Conservation (phyloP, 352 stramenopile species). For the Discostella stelligera region DNA sequence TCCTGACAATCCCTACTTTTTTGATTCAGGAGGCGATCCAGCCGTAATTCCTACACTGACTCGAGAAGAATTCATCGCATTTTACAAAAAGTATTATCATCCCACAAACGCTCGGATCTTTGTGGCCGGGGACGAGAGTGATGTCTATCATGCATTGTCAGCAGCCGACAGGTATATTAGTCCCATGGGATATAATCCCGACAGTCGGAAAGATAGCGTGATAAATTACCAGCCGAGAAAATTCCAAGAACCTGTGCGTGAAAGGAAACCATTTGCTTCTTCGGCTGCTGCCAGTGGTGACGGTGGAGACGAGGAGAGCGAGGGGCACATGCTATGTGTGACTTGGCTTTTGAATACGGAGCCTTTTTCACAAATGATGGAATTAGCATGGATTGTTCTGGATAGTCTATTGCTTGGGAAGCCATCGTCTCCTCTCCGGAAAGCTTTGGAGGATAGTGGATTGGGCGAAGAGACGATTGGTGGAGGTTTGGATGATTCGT, state of each 20-base stretch:
- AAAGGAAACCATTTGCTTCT: constrained; percentile 34
- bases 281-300: constrained; percentile 18
- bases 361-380: constrained; percentile 66
- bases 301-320: constrained; percentile 30
- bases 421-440: constrained; percentile 51
- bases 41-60: constrained; percentile 78
- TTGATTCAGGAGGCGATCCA: constrained; percentile 81
- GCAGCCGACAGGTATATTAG: constrained; percentile 64
- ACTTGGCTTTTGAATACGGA: constrained; percentile 82
- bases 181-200: constrained; percentile 43
- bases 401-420: constrained; percentile 80
- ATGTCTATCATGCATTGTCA: constrained; percentile 56
- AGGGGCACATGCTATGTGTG: constrained; percentile 74
- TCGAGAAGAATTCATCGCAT: constrained; percentile 78
- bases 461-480: constrained; percentile 74
- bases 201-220: constrained; percentile 30
- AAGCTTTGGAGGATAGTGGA: constrained; percentile 53
- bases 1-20: constrained; percentile 81
- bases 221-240: constrained; percentile 40
- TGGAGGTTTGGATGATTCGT: constrained; percentile 61
- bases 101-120: constrained; percentile 78
- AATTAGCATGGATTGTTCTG: constrained; percentile 76
- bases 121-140: constrained; percentile 66
- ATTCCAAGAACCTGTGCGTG: constrained; percentile 30
- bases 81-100: constrained; percentile 84